Base-by-base conservation (phyloP, 2,329 filamentous ascomycete genomes). In the Trichoderma simmonsii region DNA sequence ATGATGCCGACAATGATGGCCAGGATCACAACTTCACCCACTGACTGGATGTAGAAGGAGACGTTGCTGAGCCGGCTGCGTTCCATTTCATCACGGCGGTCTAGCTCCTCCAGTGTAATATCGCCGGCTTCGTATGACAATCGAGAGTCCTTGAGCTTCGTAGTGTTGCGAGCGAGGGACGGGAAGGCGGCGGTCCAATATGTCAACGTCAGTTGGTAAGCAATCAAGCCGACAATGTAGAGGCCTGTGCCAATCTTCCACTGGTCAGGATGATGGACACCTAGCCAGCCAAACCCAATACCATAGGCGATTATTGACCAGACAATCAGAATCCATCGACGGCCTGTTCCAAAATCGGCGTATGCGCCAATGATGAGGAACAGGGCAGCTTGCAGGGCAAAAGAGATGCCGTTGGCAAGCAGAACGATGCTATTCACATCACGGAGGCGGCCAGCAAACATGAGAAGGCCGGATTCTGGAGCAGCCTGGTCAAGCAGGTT, bases 351-450 rank as follows among this genome's bases (percentile, higher is more conserved):
- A 77, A 92, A 93, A 78, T 92, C 91, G 74, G 86, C 86, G 73
- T 86, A 86, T 0, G 83, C 83, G 68, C 86, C 87, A 3, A 88
- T 82, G 72, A 84, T 75, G 30, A 89, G 80, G 76, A 89, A 88
- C 6, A 89, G 76, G 8, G 88, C 84, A 32, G 89, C 86, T 77
- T 92, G 90, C 43, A 91, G 86, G 2, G 90, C 89, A 77, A 93
- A 93, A 18, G 86, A 89, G 71, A 92, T 88, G 68, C 91, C 90
- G 76, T 92, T 92, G 77, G 85, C 0, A 91, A 73, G 82, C 8
- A 92, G 82, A 4, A 92, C 88, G 69, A 92, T 89, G 71, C 86
- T 89, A 78, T 90, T 90, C 76, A 91, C 86, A n/a, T 87, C 88
- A 69, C 89, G 85, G 28, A 84, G 79, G 48, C 81, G 81, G 15